Evolutionary conservation across 768 basidiomycete species (phyloP).

Genomic region (Lactarius sanguifluus): DNA sequence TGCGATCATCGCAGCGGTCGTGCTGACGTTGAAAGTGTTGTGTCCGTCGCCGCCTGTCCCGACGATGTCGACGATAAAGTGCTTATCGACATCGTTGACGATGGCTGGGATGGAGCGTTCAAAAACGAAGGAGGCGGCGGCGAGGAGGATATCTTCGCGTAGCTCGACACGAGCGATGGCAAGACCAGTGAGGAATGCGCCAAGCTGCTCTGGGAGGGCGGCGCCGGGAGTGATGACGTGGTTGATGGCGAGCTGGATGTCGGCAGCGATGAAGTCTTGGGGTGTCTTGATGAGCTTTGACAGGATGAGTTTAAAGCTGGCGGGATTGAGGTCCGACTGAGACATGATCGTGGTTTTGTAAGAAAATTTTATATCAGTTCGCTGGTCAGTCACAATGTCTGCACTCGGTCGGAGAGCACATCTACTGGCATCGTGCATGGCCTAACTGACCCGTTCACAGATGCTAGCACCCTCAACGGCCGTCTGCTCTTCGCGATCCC

Average conservation of each 20-base stretch:
- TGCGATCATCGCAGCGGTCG: slow-evolving; percentile 89
- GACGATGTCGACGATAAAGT: slow-evolving; percentile 78
- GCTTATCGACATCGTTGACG: slow-evolving; percentile 56
- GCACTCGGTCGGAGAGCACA: slow-evolving; percentile 13
- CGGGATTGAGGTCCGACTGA: slow-evolving; percentile 33
- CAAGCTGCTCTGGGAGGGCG: slow-evolving; percentile 72
- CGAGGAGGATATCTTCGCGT: slow-evolving; percentile 72
- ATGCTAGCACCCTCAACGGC: slow-evolving; percentile 79
- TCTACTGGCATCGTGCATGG: not conserved
- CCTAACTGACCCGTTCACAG: slow-evolving; percentile 36
- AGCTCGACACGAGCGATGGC: slow-evolving; percentile 78
- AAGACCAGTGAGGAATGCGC: slow-evolving; percentile 85
- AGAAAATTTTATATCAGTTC: not conserved
- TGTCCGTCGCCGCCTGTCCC: slow-evolving; percentile 95
- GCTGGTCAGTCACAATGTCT: not conserved
- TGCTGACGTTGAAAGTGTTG: slow-evolving; percentile 96
- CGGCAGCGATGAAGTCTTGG: slow-evolving; percentile 74
- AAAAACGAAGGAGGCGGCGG: slow-evolving; percentile 73
- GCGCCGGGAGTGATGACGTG: slow-evolving; percentile 69
- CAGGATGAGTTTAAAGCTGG: slow-evolving; percentile 74
- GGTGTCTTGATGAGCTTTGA: slow-evolving; percentile 78
- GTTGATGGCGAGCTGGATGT: slow-evolving; percentile 70
- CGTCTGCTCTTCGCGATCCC: slow-evolving; percentile 93
- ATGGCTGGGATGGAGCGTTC: slow-evolving; percentile 63
- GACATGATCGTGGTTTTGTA: not conserved